Percentiles rank a stretch among this genome's conserved stretches.
Evolutionary conservation across 163 green algal species (phyloP).

Genomic region (Scenedesmus sp.): DNA sequence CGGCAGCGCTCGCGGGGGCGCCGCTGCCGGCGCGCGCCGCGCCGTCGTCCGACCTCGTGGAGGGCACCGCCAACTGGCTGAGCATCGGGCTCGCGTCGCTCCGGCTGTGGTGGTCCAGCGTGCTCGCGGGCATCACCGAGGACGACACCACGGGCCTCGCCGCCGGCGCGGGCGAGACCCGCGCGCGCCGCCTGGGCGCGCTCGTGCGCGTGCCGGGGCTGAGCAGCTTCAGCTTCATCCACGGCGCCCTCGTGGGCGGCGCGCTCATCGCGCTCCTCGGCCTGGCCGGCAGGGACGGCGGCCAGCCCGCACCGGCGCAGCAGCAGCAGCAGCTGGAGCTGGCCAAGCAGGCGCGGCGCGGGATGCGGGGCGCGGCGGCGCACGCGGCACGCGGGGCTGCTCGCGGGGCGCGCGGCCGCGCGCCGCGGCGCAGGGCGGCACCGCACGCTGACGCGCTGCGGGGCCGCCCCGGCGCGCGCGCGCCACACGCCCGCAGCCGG

Average conservation of each 20-base stretch:
- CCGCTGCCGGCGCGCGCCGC: too few species aligned
- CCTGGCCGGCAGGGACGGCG: slow-evolving; percentile 1
- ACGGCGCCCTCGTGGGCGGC: slow-evolving; percentile 29
- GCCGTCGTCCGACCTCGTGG: too few species aligned
- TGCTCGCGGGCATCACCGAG: slow-evolving; percentile 8
- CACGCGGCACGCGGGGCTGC: not conserved
- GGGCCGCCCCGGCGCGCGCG: too few species aligned
- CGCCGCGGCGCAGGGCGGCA: not conserved
- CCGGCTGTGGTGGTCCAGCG: slow-evolving; percentile 8
- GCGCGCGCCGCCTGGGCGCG: not conserved
- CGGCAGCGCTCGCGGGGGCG: too few species aligned
- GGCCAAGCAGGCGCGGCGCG: not conserved
- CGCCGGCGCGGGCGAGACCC: not conserved
- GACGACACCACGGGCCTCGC: slow-evolving; percentile 18
- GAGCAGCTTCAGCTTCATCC: slow-evolving; percentile 44
- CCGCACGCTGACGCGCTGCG: too few species aligned
- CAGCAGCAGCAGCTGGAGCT: slow-evolving; percentile 40
- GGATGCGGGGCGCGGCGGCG: not conserved
- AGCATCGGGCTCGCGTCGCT: slow-evolving; percentile 6
- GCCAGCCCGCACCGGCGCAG: not conserved
- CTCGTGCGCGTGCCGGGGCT: slow-evolving; percentile 28
- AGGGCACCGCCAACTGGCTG: slow-evolving; percentile 25
- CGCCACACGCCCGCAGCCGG: not conserved
- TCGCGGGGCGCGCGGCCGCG: too few species aligned
- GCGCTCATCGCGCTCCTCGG: slow-evolving; percentile 28